phyloP scores from a whole-genome alignment of 805 yeast species.

The Suhomyces kilbournensis region DNA sequence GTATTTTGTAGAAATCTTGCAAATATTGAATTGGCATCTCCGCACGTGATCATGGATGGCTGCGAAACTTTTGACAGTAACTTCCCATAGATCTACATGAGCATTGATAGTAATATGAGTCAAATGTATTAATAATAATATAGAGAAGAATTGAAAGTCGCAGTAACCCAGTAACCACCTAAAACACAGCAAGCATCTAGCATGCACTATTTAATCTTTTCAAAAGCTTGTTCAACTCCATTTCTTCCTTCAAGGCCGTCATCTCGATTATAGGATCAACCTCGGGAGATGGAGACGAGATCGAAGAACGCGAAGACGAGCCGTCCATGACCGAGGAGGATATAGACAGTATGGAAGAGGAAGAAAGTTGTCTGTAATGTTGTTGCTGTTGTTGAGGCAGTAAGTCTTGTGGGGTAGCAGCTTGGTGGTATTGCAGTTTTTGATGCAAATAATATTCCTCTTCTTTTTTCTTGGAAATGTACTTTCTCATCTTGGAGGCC shows the following conservation, averaged over 20 bases:
- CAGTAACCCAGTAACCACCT: conserved; percentile 4
- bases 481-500: conserved; percentile 32
- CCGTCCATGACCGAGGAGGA: conserved; percentile 9
- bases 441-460: conserved; percentile 11
- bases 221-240: conserved; percentile 25
- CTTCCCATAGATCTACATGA: not conserved
- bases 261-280: conserved; percentile 36
- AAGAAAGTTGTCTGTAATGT: conserved; percentile 22
- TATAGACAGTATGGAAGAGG: conserved; percentile 7
- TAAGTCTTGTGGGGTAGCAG: conserved; percentile 1
- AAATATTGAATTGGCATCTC: not conserved
- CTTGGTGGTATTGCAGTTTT: not conserved
- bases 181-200: not conserved
- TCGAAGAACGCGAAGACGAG: conserved; percentile 3
- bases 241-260: conserved; percentile 34
- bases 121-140: conserved; percentile 1
- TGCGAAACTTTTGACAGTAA: not conserved
- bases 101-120: too few species aligned
- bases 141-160: conserved; percentile 1
- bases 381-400: conserved; percentile 3
- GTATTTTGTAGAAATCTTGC: not conserved
- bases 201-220: conserved; percentile 7
- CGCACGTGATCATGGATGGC: not conserved
- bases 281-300: conserved; percentile 4
- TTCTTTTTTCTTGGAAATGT: conserved; percentile 24